Evolutionary conservation across 345 rosid genomes (phyloP).

Genomic region (Syzygium oleosum): DNA sequence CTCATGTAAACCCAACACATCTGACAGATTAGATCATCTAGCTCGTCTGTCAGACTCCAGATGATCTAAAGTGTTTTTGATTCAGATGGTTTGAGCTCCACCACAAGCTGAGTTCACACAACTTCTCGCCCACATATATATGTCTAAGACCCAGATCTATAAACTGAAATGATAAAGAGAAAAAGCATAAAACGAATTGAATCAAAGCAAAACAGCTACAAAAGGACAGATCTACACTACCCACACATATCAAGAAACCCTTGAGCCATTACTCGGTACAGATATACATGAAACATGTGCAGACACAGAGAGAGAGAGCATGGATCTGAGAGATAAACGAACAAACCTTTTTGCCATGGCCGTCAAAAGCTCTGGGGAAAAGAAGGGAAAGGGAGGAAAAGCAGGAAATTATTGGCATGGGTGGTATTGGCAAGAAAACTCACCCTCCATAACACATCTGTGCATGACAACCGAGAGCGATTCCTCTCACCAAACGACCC

Average conservation of each 20-base stretch:
- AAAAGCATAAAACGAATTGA: not conserved
- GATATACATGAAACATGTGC: not conserved
- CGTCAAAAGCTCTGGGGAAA: not conserved
- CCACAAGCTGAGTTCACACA: not conserved
- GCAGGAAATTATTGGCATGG: conserved; percentile 6
- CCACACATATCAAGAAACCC: not conserved
- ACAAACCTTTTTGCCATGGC: not conserved
- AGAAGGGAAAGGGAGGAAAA: conserved; percentile 4
- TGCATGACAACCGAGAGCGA: not conserved
- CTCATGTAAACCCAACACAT: not conserved
- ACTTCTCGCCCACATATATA: not conserved
- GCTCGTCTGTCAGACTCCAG: not conserved
- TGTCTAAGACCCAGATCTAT: not conserved
- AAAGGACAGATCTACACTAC: not conserved
- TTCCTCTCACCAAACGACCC: not conserved
- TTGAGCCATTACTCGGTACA: not conserved
- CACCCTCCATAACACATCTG: not conserved
- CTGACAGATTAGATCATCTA: not conserved
- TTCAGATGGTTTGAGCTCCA: not conserved
- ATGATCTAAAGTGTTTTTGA: not conserved
- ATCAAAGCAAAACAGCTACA: not conserved
- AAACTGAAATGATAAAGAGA: not conserved
- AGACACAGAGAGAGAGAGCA: not conserved
- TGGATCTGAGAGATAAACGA: not conserved
- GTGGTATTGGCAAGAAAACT: conserved; percentile 7